Conservation (phyloP, 2,329 filamentous ascomycete genomes). For the Botrytis cinerea region DNA sequence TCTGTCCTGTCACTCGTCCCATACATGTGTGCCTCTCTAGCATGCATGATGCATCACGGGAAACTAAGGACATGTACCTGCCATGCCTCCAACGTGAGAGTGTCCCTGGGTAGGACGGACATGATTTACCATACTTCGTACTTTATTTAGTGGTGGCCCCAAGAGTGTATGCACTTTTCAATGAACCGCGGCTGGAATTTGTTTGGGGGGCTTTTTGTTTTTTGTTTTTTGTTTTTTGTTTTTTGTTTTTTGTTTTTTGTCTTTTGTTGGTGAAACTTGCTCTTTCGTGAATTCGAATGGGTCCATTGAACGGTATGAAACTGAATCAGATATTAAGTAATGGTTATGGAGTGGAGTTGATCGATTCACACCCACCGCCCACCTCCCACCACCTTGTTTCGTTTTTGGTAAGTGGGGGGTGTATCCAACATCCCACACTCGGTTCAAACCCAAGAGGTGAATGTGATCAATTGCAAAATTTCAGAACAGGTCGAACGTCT, state of each 20-base stretch:
- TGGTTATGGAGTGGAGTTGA: not conserved
- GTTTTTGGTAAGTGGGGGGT: not conserved
- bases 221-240: not conserved
- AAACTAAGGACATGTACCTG: not conserved
- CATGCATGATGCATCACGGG: slow-evolving; percentile 10
- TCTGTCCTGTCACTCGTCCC: not conserved
- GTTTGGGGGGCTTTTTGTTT: not conserved
- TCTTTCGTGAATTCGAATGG: not conserved
- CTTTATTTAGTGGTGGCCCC: not conserved
- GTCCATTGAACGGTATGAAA: not conserved
- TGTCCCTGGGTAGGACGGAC: not conserved
- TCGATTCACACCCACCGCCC: not conserved
- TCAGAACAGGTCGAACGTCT: not conserved
- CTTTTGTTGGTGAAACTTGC: not conserved
- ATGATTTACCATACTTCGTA: slow-evolving; percentile 8
- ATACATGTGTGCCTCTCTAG: not conserved
- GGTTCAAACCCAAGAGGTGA: not conserved
- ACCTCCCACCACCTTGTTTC: not conserved
- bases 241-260: not conserved
- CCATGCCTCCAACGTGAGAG: slow-evolving; percentile 3
- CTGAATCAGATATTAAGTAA: not conserved
- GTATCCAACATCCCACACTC: slow-evolving; percentile 5
- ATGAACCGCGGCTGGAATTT: not conserved
- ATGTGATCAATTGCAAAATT: slow-evolving; percentile 8
- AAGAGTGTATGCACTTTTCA: not conserved